A percentile compares a stretch with the other conserved stretches of the same genome.
phyloP scores from a whole-genome alignment of 192 early-diverging fungal species.

The Pilobolus umbonatus region DNA sequence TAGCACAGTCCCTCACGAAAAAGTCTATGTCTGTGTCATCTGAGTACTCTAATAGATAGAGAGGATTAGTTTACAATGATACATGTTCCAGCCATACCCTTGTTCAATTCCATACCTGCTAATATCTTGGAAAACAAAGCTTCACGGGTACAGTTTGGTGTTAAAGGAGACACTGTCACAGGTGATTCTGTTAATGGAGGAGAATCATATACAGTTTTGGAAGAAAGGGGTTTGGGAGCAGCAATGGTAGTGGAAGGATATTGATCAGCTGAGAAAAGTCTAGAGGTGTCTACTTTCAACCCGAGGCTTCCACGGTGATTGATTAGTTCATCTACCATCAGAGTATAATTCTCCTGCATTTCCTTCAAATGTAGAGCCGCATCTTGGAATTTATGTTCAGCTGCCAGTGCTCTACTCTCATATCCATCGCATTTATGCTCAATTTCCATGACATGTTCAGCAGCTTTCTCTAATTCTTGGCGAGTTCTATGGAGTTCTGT shows the following conservation, averaged over 20 bases:
- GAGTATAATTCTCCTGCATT: not conserved
- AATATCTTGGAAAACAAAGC: constrained; percentile 18
- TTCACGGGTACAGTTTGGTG: constrained; percentile 1
- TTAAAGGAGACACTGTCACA: no score
- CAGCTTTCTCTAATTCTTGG: constrained; percentile 21
- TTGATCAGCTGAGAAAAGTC: no score
- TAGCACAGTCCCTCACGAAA: constrained; percentile 62
- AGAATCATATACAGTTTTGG: no score
- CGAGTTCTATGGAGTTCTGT: constrained; percentile 29
- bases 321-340: not conserved
- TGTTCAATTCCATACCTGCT: constrained; percentile 5
- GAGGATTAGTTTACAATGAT: not conserved
- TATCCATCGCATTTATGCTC: constrained; percentile 23
- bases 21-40: constrained; percentile 65
- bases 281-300: constrained; percentile 2
- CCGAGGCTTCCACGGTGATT: not conserved
- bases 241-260: not conserved
- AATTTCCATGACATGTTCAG: constrained; percentile 20
- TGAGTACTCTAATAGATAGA: constrained; percentile 23
- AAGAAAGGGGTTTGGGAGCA: no score
- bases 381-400: constrained; percentile 23
- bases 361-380: constrained; percentile 17
- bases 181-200: not conserved
- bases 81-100: not conserved
- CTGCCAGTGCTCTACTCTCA: constrained; percentile 14